These are phyloP conservation scores for Vaccinium vitisidaea DNA, from an alignment of 148 eudicot genomes.

Conservation along the genomic window DNA sequence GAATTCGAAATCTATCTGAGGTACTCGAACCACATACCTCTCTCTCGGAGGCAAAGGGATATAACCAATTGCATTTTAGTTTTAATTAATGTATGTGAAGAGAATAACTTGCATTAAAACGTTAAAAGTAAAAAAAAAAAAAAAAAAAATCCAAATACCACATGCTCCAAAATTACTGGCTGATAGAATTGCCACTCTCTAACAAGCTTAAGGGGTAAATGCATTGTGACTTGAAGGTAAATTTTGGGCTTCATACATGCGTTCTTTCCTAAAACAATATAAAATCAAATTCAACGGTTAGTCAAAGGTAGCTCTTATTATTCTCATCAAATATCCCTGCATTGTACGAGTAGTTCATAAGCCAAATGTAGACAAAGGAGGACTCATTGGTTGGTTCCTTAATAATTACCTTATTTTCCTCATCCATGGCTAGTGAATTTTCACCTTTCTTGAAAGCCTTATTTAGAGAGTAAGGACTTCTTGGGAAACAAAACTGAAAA, in stretches of 20 bases:
- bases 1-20: too few relatives aligned
- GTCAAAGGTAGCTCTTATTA: neutral
- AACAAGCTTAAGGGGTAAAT: neutral
- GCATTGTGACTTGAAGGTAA: neutral
- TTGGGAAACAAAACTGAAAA: neutral
- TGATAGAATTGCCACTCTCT: neutral
- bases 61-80: too few relatives aligned
- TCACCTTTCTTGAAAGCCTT: constrained; percentile 11
- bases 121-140: too few relatives aligned
- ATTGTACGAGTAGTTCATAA: neutral
- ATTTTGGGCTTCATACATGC: neutral
- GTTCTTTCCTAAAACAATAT: too few relatives aligned
- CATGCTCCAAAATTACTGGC: neutral
- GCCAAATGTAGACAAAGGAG: neutral
- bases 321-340: neutral
- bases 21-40: too few relatives aligned
- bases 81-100: too few relatives aligned
- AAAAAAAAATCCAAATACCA: neutral
- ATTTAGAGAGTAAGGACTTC: constrained; percentile 7
- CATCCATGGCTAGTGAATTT: constrained; percentile 11
- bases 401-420: constrained; percentile 19
- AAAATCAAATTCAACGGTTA: neutral
- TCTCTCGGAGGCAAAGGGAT: too few relatives aligned
- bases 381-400: constrained; percentile 15
- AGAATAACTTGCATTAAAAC: too few relatives aligned